Base-by-base conservation (phyloP, 768 basidiomycete species). In the Phylloporus arenicola region DNA sequence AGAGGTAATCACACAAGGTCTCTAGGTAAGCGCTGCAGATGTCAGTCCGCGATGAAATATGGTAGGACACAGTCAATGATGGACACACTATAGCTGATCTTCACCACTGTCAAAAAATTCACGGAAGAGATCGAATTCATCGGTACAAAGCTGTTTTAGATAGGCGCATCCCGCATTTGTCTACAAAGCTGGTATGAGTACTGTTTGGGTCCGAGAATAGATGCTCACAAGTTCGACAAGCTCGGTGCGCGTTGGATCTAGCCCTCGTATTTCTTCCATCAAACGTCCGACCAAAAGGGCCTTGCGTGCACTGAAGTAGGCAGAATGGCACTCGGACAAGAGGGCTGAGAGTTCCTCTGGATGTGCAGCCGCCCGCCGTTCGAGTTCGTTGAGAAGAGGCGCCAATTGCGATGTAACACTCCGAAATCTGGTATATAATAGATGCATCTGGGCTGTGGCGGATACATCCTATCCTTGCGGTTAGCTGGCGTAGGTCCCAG, bases 141-240 rank as follows among this genome's bases (percentile, higher is more conserved):
- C 89, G 6, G 81, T 82, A 60, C 93, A 97, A 5, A 95, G 75
- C 37, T 92, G 88, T 60, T 94, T 94, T 44, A 99, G 72, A 65
- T 94, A 96, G 50, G 86, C 84, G 64, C 94, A 97, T 6, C 96
- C 96, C 1, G 88, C 76, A 45, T 92, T 78, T 1, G 95, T 95
- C 92, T 95, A 45, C 14, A 48, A 47, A 42, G 22, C 8, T 55
- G 17, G 22, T 27, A 50, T 45, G 3, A 43, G 30, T 5, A 11
- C 30, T 6, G 4, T 22, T 45, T 19, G 0, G n/a, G 1, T 43
- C 14, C 16, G 2, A 27, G 3, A 31, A 27, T 0, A 57, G 3
- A n/a, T n/a, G 12, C 75, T 47, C 54, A 93, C 92, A 54, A 98
- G 71, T 58, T 92, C 90, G 13, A 98, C 92, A 4, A 99, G 73